phyloP scores from a whole-genome alignment of 1,139 yeast genomes.

The Sugiyamaella neomexicana region DNA sequence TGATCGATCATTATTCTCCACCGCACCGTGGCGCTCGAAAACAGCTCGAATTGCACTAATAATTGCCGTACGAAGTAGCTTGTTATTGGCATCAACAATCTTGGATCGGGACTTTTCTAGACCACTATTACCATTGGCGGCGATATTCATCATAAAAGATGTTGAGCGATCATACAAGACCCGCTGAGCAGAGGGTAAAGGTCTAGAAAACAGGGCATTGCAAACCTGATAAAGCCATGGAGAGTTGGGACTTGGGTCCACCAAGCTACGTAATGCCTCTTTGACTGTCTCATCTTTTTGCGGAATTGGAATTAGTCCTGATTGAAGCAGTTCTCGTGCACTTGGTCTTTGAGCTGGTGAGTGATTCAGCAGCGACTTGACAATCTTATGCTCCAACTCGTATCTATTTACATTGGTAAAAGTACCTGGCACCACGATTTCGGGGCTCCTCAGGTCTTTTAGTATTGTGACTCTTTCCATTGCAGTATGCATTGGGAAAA shows the following conservation, averaged over 20 bases:
- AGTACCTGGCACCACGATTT: slow-evolving; percentile 65
- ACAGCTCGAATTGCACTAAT: slow-evolving; percentile 57
- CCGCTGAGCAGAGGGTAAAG: slow-evolving; percentile 79
- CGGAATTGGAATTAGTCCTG: slow-evolving; percentile 83
- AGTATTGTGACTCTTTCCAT: slow-evolving; percentile 86
- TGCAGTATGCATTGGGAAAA: slow-evolving; percentile 75
- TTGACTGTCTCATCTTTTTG: slow-evolving; percentile 87
- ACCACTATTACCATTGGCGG: slow-evolving; percentile 13
- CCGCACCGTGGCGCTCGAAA: slow-evolving; percentile 82
- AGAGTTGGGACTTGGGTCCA: slow-evolving; percentile 72
- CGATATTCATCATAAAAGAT: slow-evolving; percentile 17
- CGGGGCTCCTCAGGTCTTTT: slow-evolving; percentile 57
- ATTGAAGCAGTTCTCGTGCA: slow-evolving; percentile 69
- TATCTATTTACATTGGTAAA: slow-evolving; percentile 52
- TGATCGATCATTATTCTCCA: slow-evolving; percentile 61
- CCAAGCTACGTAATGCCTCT: slow-evolving; percentile 80
- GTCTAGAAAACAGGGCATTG: slow-evolving; percentile 77
- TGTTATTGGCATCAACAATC: slow-evolving; percentile 33
- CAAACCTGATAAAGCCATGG: slow-evolving; percentile 95
- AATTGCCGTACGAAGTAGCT: slow-evolving; percentile 42
- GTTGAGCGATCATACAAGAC: slow-evolving; percentile 63
- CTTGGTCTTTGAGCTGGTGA: slow-evolving; percentile 76
- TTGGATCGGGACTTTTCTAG: slow-evolving; percentile 15
- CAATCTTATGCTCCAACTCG: slow-evolving; percentile 63
- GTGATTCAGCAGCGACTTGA: slow-evolving; percentile 67